Conservation (phyloP, 176 grass and related monocot genomes). For the Tuctoria greenei region DNA sequence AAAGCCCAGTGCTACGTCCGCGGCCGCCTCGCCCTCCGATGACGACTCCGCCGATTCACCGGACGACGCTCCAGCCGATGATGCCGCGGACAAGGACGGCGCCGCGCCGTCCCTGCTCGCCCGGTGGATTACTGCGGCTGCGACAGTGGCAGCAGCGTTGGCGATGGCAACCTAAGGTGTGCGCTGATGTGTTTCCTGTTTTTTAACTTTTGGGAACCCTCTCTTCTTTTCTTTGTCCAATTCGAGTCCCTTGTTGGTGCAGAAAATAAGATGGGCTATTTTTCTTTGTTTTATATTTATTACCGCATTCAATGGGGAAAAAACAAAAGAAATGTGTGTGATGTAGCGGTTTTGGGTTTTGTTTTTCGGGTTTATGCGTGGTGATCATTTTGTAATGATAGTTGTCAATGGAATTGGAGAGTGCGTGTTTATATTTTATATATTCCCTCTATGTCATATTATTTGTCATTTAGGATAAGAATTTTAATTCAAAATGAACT, state of each 20-base stretch:
- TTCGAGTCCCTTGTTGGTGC: slow-evolving; percentile 35
- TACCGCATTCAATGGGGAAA: neutral
- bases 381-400: slow-evolving; percentile 54
- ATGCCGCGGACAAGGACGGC: slow-evolving; percentile 36
- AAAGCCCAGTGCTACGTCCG: slow-evolving; percentile 30
- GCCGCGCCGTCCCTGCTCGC: slow-evolving; percentile 20
- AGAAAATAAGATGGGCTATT: slow-evolving; percentile 49
- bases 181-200: slow-evolving; percentile 12
- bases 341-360: slow-evolving; percentile 19
- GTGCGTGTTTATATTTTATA: slow-evolving; percentile 26
- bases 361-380: slow-evolving; percentile 34
- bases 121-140: slow-evolving; percentile 10
- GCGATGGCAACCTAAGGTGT: slow-evolving; percentile 30
- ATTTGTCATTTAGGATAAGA: too few species aligned
- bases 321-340: slow-evolving; percentile 8
- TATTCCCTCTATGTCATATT: too few species aligned
- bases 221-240: slow-evolving; percentile 35
- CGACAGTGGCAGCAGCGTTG: slow-evolving; percentile 18
- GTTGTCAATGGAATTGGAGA: slow-evolving; percentile 33
- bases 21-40: slow-evolving; percentile 20
- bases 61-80: slow-evolving; percentile 12
- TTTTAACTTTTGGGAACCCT: neutral
- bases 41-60: slow-evolving; percentile 32
- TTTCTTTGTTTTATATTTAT: slow-evolving; percentile 30
- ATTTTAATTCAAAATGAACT: too few species aligned